These are phyloP conservation scores for Capronia americana DNA, from an alignment of 2,329 filamentous ascomycete species.

Conservation along the genomic window DNA sequence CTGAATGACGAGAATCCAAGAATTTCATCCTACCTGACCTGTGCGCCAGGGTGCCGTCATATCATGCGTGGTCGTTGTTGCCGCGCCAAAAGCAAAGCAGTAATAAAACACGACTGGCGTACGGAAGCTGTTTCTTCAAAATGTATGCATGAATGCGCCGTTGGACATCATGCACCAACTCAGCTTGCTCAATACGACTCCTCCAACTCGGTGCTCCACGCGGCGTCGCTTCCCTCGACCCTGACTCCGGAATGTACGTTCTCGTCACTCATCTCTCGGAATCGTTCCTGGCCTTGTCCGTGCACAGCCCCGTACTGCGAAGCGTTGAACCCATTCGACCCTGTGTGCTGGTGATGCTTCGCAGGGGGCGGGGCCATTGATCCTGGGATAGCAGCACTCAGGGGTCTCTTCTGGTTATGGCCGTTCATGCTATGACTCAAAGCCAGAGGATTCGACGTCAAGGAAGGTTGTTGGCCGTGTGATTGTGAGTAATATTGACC, in stretches of 20 bases:
- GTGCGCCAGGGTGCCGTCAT: not conserved
- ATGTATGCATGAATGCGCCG: not conserved
- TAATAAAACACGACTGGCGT: not conserved
- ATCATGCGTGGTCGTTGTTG: not conserved
- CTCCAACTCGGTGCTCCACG: constrained; percentile 39
- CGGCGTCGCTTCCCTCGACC: constrained; percentile 38
- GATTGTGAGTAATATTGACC: constrained; percentile 74
- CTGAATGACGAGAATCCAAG: not conserved
- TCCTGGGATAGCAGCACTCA: constrained; percentile 16
- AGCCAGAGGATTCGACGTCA: constrained; percentile 29
- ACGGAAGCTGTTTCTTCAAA: not conserved
- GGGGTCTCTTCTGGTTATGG: constrained; percentile 34
- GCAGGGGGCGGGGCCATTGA: constrained; percentile 43
- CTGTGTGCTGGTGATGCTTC: constrained; percentile 39
- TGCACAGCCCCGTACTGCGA: constrained; percentile 18
- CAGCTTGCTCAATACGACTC: constrained; percentile 36
- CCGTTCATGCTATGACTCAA: constrained; percentile 31
- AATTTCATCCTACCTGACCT: not conserved
- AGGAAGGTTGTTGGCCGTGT: constrained; percentile 18
- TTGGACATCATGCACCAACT: not conserved
- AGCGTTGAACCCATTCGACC: constrained; percentile 7
- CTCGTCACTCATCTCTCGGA: constrained; percentile 35
- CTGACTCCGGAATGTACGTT: constrained; percentile 26
- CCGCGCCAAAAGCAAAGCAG: not conserved
- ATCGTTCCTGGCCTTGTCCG: constrained; percentile 17